Conservation (phyloP, 2,329 filamentous ascomycete genomes). For the Aspergillus candidus region DNA sequence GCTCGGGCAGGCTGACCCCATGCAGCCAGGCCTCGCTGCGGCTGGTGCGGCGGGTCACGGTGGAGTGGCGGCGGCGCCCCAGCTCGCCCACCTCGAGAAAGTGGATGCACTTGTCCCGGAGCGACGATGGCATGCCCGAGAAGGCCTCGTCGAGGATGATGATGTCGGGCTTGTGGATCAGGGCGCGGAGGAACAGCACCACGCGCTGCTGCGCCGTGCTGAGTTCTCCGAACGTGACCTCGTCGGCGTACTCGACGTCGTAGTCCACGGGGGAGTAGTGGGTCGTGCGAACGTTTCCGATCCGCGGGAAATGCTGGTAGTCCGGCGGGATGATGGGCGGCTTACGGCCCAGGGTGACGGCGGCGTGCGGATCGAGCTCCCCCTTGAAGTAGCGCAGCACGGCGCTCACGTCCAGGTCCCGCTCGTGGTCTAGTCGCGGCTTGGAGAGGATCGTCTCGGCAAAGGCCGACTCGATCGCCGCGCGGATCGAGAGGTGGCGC, state of each 20-base stretch:
- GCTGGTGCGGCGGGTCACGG: slow-evolving; percentile 10
- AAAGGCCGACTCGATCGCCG: slow-evolving; percentile 79
- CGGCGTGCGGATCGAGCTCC: slow-evolving; percentile 60
- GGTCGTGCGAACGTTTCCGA: slow-evolving; percentile 4
- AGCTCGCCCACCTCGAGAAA: slow-evolving; percentile 66
- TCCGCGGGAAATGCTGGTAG: slow-evolving; percentile 15
- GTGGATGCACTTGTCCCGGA: slow-evolving; percentile 78
- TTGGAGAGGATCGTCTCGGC: slow-evolving; percentile 75
- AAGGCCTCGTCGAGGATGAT: slow-evolving; percentile 85
- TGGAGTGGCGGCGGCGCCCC: slow-evolving; percentile 34
- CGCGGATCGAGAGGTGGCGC: slow-evolving; percentile 63
- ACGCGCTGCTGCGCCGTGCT: slow-evolving; percentile 60
- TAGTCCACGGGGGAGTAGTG: slow-evolving; percentile 15
- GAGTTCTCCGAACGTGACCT: slow-evolving; percentile 65
- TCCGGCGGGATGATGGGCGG: slow-evolving; percentile 3
- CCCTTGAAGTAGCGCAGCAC: slow-evolving; percentile 69
- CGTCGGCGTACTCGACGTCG: slow-evolving; percentile 62
- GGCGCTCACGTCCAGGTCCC: slow-evolving; percentile 58
- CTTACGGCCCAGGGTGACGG: slow-evolving; percentile 10
- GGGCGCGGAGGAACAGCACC: slow-evolving; percentile 72
- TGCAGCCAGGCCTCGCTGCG: slow-evolving; percentile 9
- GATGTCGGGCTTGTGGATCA: slow-evolving; percentile 74
- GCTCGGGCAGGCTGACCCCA: slow-evolving; percentile 4
- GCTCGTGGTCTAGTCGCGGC: slow-evolving; percentile 57
- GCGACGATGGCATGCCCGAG: slow-evolving; percentile 72